Percentiles rank a stretch among this genome's conserved stretches.
Conservation (phyloP, 305 asterid genomes). For the Fraxinus paxiana region DNA sequence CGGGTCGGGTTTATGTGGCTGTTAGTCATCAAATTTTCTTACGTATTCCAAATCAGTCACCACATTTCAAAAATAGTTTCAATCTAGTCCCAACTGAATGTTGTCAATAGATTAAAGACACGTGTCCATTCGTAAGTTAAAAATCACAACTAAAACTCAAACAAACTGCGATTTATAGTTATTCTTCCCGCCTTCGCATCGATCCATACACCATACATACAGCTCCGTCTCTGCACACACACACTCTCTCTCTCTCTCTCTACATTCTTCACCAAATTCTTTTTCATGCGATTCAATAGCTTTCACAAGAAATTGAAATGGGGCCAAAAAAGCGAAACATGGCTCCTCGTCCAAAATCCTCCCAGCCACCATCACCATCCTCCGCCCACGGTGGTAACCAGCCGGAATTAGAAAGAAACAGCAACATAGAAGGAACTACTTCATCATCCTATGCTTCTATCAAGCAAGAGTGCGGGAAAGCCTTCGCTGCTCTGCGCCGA, state of each 20-base stretch:
- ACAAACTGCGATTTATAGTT: not conserved
- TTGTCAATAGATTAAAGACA: not conserved
- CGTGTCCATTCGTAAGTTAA: not conserved
- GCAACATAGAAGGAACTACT: constrained; percentile 22
- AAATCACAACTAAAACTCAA: not conserved
- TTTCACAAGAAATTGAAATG: constrained; percentile 44
- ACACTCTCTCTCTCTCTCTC: not conserved
- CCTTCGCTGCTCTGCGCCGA: constrained; percentile 55
- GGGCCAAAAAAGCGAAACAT: constrained; percentile 73
- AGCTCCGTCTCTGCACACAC: not conserved
- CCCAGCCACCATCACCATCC: constrained; percentile 2
- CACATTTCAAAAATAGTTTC: not conserved
- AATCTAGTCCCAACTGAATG: not conserved
- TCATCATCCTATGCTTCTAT: constrained; percentile 40
- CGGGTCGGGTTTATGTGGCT: not conserved
- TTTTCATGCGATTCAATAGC: constrained; percentile 46
- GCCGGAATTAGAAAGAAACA: constrained; percentile 25
- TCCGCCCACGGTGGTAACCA: constrained; percentile 24
- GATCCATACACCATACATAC: not conserved
- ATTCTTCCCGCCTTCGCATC: not conserved
- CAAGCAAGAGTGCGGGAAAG: constrained; percentile 65
- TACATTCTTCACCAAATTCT: not conserved
- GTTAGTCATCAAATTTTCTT: not conserved
- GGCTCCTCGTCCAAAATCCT: constrained; percentile 66
- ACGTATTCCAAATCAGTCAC: not conserved